Evolutionary conservation across 495 filamentous ascomycete genomes (phyloP), one percentile per base, ranked within the genome.

Genomic region (Neurospora sp.): DNA sequence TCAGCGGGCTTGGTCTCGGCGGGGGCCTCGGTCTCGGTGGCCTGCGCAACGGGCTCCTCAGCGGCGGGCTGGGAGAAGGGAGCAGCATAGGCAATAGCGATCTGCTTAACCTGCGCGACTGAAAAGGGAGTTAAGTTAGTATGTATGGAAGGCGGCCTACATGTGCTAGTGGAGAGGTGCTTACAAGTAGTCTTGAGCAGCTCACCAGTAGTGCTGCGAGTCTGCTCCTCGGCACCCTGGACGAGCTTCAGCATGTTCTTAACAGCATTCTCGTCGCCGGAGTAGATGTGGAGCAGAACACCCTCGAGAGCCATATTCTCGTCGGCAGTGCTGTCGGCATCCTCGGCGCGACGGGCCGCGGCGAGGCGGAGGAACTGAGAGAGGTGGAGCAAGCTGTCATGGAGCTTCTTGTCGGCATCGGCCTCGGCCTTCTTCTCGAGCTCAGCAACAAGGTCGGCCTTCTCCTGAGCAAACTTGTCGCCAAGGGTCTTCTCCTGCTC

Each of bases 251-350:
- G 79, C 85, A 97, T 95, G 14, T 92, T 88, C 42, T 87, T 84
- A 18, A 99, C 93, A 20, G 94, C 94, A 75, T 87, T 86, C 69
- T 91, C 87, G 75, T 94, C 91, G 39, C 96, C 96, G 27, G 89
- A 90, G 81, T 99, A 99, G 45, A 98, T 90, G 77, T 92, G 86
- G 70, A 94, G 89, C 53, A 99, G 86, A 38, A 96, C 90, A 70
- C 92, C 93, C 82, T 99, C 96, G 73, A 98, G 91, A 59, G 94
- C 96, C 81, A 88, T 88, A 77, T 88, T 92, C 81, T 97, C 93
- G 41, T 92, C 90, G 1, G 83, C 71, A 3, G 84, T 79, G 22
- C 89, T 85, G 76, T 91, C 87, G 65, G 88, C 87, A 72, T 92
- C 89, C 69, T 85, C 89, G 37, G 81, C 81, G 75, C 93, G 85